phyloP scores from a whole-genome alignment of 768 basidiomycete species.

The Pleurotus platypus region DNA sequence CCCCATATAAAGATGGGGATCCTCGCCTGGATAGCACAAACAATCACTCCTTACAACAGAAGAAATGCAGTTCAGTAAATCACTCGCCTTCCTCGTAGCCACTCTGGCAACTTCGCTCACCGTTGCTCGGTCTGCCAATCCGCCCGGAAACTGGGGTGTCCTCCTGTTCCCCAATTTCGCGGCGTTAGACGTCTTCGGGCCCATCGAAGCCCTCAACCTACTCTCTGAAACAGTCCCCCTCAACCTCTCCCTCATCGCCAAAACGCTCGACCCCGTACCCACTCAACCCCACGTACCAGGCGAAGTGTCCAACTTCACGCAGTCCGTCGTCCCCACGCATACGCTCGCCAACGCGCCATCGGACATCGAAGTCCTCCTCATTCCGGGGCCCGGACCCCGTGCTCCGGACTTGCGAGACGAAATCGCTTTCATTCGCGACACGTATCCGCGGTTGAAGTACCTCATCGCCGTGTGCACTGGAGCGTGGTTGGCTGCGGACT shows the following conservation, averaged over 20 bases:
- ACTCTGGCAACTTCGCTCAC: not conserved
- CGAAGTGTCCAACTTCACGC: conserved; percentile 21
- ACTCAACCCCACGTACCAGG: conserved; percentile 14
- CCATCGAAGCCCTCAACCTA: conserved; percentile 26
- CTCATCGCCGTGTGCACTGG: conserved; percentile 43
- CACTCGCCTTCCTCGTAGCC: not conserved
- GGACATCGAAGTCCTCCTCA: conserved; percentile 30
- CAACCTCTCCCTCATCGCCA: conserved; percentile 23
- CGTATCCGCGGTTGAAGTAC: conserved; percentile 33
- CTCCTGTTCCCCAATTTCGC: conserved; percentile 27
- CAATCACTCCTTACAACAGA: too few relatives aligned
- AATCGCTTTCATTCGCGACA: conserved; percentile 26
- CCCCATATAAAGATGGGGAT: too few relatives aligned
- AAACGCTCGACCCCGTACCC: conserved; percentile 23
- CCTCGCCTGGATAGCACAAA: too few relatives aligned
- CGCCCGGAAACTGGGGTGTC: conserved; percentile 16
- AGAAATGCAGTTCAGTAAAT: too few relatives aligned
- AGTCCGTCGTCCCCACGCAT: conserved; percentile 36
- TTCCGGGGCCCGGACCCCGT: conserved; percentile 26
- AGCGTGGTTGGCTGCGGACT: conserved; percentile 31
- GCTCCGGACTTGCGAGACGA: conserved; percentile 20
- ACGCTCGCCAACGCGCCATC: conserved; percentile 30
- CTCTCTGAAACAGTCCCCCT: conserved; percentile 16
- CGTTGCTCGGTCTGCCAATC: not conserved
- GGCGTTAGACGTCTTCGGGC: conserved; percentile 29